Percentiles rank a stretch among this genome's conserved stretches.
Conservation (phyloP, 192 early-diverging fungal species). For the Rhizophlyctis rosea region DNA sequence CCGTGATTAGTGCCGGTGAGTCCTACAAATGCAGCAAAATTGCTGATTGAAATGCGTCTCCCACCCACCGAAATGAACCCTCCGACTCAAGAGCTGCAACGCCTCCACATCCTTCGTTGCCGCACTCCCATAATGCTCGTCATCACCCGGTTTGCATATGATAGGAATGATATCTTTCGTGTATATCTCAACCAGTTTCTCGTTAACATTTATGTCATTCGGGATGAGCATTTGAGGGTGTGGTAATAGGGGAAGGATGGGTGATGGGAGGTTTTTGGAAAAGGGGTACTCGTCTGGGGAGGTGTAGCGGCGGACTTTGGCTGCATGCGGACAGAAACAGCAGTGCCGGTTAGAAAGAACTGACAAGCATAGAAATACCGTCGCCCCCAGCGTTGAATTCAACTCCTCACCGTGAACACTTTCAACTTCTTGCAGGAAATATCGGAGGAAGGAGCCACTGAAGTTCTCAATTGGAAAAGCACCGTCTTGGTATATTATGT, state of each 20-base stretch:
- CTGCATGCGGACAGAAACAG: conserved; percentile 25
- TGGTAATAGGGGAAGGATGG: conserved; percentile 79
- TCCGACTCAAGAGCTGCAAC: conserved; percentile 83
- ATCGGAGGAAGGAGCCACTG: conserved; percentile 80
- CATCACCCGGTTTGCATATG: conserved; percentile 73
- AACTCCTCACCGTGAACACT: conserved; percentile 73
- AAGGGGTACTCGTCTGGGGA: conserved; percentile 96
- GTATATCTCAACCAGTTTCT: conserved; percentile 79
- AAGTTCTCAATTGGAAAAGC: conserved; percentile 66
- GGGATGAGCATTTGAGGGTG: conserved; percentile 72
- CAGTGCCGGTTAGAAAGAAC: not conserved
- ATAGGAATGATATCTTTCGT: conserved; percentile 70
- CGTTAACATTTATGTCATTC: conserved; percentile 85
- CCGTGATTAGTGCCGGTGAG: not conserved
- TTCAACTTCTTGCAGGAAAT: conserved; percentile 89
- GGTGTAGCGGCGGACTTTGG: conserved; percentile 78
- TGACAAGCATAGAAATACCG: not conserved
- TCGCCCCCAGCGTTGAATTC: not conserved
- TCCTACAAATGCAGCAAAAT: no score
- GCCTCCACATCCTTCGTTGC: conserved; percentile 92
- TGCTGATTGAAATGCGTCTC: not conserved
- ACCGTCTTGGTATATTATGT: conserved; percentile 69
- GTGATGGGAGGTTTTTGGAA: conserved; percentile 71
- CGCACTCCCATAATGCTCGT: conserved; percentile 89
- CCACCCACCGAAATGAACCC: conserved; percentile 86